Base-by-base conservation (phyloP, 2,329 filamentous ascomycete genomes). In the Graphiopsis chlorocephala region DNA sequence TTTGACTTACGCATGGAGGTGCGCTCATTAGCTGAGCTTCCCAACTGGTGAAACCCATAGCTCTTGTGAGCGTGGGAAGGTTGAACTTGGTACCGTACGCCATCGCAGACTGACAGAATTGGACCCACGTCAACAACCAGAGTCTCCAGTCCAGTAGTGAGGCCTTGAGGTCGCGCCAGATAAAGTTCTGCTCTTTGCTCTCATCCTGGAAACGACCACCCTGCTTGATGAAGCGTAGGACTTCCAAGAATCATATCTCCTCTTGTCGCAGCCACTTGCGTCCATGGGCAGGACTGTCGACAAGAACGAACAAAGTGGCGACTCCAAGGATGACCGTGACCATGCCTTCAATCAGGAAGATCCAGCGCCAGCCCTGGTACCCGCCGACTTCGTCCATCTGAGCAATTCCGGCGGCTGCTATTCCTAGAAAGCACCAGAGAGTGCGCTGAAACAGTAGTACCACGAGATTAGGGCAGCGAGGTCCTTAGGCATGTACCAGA, bases 241-340 rank as follows among this genome's bases (percentile, higher is more conserved):
- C 23, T 29, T 61, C 33, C 23, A 61, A 42, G 17, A 48, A 61
- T 5, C 57, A 12, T 45, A 58, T 68, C 69, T 72, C 70, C 17
- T 82, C 77, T 2, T 79, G 70, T 0, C 78, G 83, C 2, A 90
- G 79, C 71, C 90, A 90, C 0, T 73, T 76, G 3, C 87, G 86
- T 1, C 76, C 80, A 4, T 73, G 76, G 2, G 86, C 42, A 15
- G 63, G 63, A 17, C 33, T 61, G 45, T 65, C 63, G 33, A 61
- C 45, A n/a, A 65, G 42, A 3, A 61, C 28, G 29, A 65, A 65
- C 31, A 61, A 65, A 14, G 63, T 61, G 11, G 56, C 33, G 11
- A 56, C 38, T 8, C 56, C 63, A 29, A 61, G 33, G 11, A 29
- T 14, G 47, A 82, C 77, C 1, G 68, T 69, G n/a, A 68, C 56